Percentiles rank a stretch among this genome's conserved stretches.
Evolutionary conservation across 1,284 basidiomycete species (phyloP).

Genomic region (Fistulina hepatica): DNA sequence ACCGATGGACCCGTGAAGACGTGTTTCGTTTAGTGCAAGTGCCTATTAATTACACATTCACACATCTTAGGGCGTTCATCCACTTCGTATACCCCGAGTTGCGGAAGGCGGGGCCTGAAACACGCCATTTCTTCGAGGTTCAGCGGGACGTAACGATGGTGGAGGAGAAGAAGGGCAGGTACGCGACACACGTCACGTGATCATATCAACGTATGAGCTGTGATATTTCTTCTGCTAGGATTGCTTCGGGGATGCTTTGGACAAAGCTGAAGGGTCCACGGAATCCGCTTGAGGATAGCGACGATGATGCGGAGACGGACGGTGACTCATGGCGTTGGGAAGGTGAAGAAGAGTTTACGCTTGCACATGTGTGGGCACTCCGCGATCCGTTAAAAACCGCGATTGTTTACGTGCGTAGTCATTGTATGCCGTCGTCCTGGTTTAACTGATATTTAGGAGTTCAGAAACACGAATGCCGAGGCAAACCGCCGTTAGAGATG

Average conservation of each 20-base stretch:
- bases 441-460: conserved; percentile 6
- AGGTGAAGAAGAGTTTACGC: conserved; percentile 50
- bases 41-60: conserved; percentile 58
- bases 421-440: neutral
- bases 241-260: conserved; percentile 14
- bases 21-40: conserved; percentile 57
- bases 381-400: conserved; percentile 36
- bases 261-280: conserved; percentile 18
- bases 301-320: conserved; percentile 22
- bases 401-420: conserved; percentile 52
- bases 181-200: too few species aligned
- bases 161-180: conserved; percentile 16
- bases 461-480: conserved; percentile 33
- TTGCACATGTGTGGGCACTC: conserved; percentile 45
- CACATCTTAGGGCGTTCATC: conserved; percentile 51
- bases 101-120: conserved; percentile 23
- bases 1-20: conserved; percentile 29
- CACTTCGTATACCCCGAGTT: conserved; percentile 56
- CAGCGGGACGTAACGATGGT: conserved; percentile 34
- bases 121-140: conserved; percentile 48
- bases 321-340: conserved; percentile 44
- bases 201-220: conserved; percentile 14
- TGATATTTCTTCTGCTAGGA: too few species aligned
- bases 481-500: conserved; percentile 32
- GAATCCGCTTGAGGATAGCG: conserved; percentile 18